Evolutionary conservation across 306 rosid genomes (phyloP), one percentile per base, ranked within the genome.

Genomic region (Casuarina glauca): DNA sequence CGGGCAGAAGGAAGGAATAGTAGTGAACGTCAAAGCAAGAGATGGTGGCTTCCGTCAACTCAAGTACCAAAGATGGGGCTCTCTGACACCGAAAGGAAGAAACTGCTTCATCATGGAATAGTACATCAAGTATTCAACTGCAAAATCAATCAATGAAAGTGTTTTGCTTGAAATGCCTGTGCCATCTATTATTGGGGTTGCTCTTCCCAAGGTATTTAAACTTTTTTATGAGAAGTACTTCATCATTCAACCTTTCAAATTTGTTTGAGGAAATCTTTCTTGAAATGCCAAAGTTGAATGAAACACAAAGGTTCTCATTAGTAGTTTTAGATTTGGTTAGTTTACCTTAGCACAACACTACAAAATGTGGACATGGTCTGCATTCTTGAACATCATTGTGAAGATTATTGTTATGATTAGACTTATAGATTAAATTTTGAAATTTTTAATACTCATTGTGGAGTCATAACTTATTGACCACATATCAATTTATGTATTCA

Each of bases 91-190:
- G 91, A 82, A 79, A 89, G 89, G 79, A 85, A 84, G 79, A 81
- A 79, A 53, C 78, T 94, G 78, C 81, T 89, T 74, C 86, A 86
- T 78, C 91, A 87, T 49, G 90, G 95, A 35, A 84, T 90, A 62
- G 88, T 94, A 5, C 86, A 85, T 75, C 98, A 94, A 86, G 88
- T 92, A 39, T 91, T 89, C 86, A 94, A 94, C 97, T 79, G 89
- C 97, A 44, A 90, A 81, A 83, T 82, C 97, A 70, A 94, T 94
- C 84, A 89, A 92, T 60, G 91, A 90, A 83, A 92, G 81, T 78
- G 85, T 90, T 81, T 81, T 94, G 90, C 86, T 72, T 75, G 97
- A 92, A 76, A 94, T 94, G 90, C 95, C 95, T 32, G 92, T 94
- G 75, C 97, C 98, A 64, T 39, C 71, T 9, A 62, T 82, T 41